Conservation (phyloP, 108 stramenopile genomes). For the Conticribra weissflogii region DNA sequence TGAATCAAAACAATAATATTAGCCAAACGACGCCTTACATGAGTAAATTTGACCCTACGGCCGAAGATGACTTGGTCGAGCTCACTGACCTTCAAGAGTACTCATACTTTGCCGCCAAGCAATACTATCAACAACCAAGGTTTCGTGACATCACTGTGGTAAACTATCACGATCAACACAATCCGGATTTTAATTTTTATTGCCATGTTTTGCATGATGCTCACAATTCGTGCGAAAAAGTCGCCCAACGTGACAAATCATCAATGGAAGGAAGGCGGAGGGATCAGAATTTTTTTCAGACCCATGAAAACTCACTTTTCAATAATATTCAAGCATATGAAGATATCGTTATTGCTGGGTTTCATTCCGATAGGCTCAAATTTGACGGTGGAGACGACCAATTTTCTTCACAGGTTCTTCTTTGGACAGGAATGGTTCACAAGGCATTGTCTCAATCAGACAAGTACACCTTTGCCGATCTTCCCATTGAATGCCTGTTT, state of each 20-base stretch:
- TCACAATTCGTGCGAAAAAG: conserved; percentile 18
- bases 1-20: neutral
- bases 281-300: conserved; percentile 11
- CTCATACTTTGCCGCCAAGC: conserved; percentile 23
- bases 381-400: neutral
- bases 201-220: conserved; percentile 22
- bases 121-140: conserved; percentile 9
- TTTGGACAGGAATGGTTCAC: conserved; percentile 10
- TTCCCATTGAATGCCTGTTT: conserved; percentile 14
- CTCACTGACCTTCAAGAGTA: conserved; percentile 22
- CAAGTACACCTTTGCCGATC: neutral
- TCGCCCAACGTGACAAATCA: too few relatives aligned
- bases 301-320: neutral
- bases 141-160: conserved; percentile 20
- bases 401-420: neutral
- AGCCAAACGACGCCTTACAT: neutral
- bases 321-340: neutral
- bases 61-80: conserved; percentile 10
- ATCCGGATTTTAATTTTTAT: conserved; percentile 11
- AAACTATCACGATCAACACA: conserved; percentile 10
- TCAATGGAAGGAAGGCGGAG: neutral
- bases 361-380: neutral
- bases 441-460: neutral
- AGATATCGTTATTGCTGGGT: conserved; percentile 18
- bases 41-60: conserved; percentile 5